A percentile compares a stretch with the other conserved stretches of the same genome.
These are phyloP conservation scores for Plantago rigida DNA, from an alignment of 305 asterid genomes.

Conservation along the genomic window DNA sequence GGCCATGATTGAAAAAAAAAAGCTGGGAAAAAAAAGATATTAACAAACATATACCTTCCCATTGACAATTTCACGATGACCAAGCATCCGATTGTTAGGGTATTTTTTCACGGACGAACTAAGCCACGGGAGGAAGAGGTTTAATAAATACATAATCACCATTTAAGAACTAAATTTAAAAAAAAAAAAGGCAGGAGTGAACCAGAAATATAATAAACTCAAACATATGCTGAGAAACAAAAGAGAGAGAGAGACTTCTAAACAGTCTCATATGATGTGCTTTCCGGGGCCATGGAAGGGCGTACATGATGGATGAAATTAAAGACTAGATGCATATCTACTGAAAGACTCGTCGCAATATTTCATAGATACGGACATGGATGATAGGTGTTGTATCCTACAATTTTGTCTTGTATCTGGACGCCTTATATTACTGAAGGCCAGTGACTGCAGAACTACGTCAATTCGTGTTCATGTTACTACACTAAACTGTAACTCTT, in stretches of 20 bases:
- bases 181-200: neutral
- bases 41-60: slow-evolving; percentile 52
- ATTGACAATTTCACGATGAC: slow-evolving; percentile 57
- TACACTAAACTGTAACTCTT: too few relatives aligned
- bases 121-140: slow-evolving; percentile 24
- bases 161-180: neutral
- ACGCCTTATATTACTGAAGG: too few relatives aligned
- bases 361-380: too few relatives aligned
- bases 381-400: too few relatives aligned
- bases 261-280: too few relatives aligned
- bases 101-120: slow-evolving; percentile 76
- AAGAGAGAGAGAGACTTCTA: too few relatives aligned
- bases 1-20: slow-evolving; percentile 14
- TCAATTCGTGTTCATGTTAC: too few relatives aligned
- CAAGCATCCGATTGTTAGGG: slow-evolving; percentile 84
- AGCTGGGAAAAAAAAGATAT: too few relatives aligned
- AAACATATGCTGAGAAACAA: too few relatives aligned
- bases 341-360: too few relatives aligned
- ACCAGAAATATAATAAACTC: neutral
- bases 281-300: neutral
- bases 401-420: too few relatives aligned
- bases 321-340: neutral
- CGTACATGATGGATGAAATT: neutral
- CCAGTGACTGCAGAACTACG: too few relatives aligned
- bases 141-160: slow-evolving; percentile 19